Evolutionary conservation across 176 grass and related monocot genomes (phyloP), one percentile per base, ranked within the genome.

Genomic region (Secale cereale): DNA sequence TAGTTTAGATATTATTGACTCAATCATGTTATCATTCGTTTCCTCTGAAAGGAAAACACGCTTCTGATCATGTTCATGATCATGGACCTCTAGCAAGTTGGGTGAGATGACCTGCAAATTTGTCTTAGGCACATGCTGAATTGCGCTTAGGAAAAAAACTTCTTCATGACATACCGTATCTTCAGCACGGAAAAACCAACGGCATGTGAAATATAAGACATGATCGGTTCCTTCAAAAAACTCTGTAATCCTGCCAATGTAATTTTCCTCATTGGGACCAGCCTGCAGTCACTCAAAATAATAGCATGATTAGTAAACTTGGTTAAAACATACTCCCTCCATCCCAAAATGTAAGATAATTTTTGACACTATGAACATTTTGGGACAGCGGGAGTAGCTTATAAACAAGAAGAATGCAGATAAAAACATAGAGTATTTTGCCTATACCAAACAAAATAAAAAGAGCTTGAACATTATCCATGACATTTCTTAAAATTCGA

Each of bases 211-310:
- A 73, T 97, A 91, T 12, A 26, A 70, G 35, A 50, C 43, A 26
- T 36, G 30, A 48, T 93, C 78, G 5, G 15, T 50, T 62, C 82
- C 77, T 86, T 91, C 59, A 77, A 97, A 97, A 46, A 97, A 83
- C 57, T 97, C 91, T 20, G 90, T 71, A 56, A 97, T 97, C 19
- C 89, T 84, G 20, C 94, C 88, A 59, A 93, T 93, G 41, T 91
- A 97, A 43, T 97, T 87, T 60, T 77, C 65, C 45, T 83, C 54
- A 7, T 80, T 50, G 2, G 88, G 89, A 66, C 37, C 84, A 82
- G 91, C 89, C 94, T 97, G 81, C 59, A 82, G 27, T 62, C 73
- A 22, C 73, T 56, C 45, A 22, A 52, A 76, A 12, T 22, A 76
- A 20, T 12, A 52, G 29, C 43, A 22, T 46, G 22, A 59, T 60